These are phyloP conservation scores for Mycena olivaceomarginata DNA, from an alignment of 768 basidiomycete genomes.

Conservation along the genomic window DNA sequence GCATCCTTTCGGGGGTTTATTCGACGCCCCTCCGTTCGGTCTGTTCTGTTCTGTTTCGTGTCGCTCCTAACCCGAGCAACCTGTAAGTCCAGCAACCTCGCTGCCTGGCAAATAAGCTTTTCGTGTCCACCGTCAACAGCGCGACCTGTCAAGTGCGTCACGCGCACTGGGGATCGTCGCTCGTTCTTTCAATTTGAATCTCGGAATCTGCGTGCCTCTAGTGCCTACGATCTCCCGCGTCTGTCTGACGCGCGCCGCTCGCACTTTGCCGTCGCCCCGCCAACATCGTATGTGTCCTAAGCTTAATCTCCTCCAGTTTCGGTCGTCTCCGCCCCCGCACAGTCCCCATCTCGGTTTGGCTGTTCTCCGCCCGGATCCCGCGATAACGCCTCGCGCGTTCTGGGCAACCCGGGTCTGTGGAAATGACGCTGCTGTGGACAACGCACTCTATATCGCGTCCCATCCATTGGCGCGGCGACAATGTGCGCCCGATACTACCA, in stretches of 20 bases:
- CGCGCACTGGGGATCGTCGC: background rate
- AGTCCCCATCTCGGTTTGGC: too few species aligned
- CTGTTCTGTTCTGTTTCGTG: background rate
- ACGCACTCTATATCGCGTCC: slow-evolving; percentile 8
- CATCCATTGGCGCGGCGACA: slow-evolving; percentile 24
- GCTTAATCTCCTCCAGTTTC: slow-evolving; percentile 10
- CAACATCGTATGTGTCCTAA: background rate
- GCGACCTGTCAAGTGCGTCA: background rate
- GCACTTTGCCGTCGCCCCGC: background rate
- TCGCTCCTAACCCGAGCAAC: background rate
- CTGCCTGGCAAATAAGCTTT: background rate
- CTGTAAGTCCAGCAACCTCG: background rate
- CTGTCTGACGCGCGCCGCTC: background rate
- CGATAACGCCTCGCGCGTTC: slow-evolving; percentile 13
- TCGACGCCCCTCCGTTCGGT: background rate
- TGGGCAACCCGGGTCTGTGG: slow-evolving; percentile 22
- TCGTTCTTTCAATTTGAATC: background rate
- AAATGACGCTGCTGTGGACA: slow-evolving; percentile 23
- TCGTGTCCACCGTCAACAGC: background rate
- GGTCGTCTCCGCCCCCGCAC: background rate
- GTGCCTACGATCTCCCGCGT: background rate
- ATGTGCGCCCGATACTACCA: slow-evolving; percentile 23
- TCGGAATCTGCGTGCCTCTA: background rate
- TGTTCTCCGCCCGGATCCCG: slow-evolving; percentile 2
- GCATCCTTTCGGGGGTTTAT: background rate